These are phyloP conservation scores for Skeletonema tropicum DNA, from an alignment of 108 stramenopile species.

Conservation along the genomic window DNA sequence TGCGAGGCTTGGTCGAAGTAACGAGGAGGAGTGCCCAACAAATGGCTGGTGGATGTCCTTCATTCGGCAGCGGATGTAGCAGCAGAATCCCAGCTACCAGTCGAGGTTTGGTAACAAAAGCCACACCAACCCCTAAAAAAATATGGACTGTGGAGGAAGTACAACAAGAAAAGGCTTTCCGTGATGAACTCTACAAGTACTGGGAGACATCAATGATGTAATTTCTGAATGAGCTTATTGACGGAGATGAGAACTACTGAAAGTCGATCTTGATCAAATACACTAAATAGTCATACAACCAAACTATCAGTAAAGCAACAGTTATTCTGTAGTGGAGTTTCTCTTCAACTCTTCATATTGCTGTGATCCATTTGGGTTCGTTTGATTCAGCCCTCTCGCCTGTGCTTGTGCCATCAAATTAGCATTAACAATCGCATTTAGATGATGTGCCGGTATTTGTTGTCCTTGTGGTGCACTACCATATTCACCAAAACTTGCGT, in stretches of 20 bases:
- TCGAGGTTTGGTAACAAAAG: background rate
- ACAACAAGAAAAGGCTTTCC: background rate
- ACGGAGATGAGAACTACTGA: background rate
- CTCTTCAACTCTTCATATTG: background rate
- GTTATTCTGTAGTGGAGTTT: background rate
- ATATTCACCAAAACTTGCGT: background rate
- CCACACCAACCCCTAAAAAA: background rate
- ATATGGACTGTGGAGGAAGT: background rate
- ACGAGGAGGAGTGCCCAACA: background rate
- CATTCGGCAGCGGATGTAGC: background rate
- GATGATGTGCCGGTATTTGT: constrained; percentile 3
- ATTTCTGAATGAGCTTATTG: background rate
- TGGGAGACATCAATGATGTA: background rate
- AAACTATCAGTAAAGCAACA: background rate
- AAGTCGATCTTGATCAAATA: background rate
- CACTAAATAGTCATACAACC: background rate
- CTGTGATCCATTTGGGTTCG: background rate
- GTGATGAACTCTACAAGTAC: background rate
- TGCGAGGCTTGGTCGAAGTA: constrained; percentile 3
- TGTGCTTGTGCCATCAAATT: background rate
- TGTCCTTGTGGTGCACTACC: background rate
- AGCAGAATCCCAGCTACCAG: background rate
- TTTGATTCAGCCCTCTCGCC: background rate
- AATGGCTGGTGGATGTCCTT: background rate
- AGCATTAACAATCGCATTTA: constrained; percentile 1